phyloP scores from a whole-genome alignment of 225 moss, liverwort and hornwort species.

The Rhytidiadelphus loreus region DNA sequence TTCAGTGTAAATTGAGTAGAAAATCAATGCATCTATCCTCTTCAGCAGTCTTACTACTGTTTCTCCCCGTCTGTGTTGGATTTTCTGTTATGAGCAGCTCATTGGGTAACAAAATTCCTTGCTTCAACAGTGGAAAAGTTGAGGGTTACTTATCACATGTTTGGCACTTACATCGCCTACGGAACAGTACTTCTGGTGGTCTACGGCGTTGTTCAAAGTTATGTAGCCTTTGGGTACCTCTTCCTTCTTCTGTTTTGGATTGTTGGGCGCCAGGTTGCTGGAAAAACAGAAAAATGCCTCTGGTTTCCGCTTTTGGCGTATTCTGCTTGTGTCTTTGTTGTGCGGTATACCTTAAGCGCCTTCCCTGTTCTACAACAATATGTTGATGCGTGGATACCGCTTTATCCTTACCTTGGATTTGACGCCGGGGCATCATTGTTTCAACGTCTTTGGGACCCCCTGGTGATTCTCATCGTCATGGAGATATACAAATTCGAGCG shows the following conservation, averaged over 20 bases:
- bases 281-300: constrained; percentile 44
- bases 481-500: constrained; percentile 89
- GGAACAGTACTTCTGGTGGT: constrained; percentile 83
- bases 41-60: neutral
- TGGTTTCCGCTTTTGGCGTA: constrained; percentile 88
- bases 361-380: constrained; percentile 63
- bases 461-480: constrained; percentile 79
- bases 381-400: constrained; percentile 41
- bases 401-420: constrained; percentile 74
- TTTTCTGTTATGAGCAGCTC: constrained; percentile 34
- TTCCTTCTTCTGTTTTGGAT: constrained; percentile 87
- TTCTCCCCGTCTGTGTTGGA: neutral
- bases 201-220: constrained; percentile 64
- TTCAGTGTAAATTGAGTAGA: neutral
- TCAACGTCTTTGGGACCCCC: constrained; percentile 80
- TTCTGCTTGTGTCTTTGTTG: constrained; percentile 58
- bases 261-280: constrained; percentile 70
- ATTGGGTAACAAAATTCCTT: constrained; percentile 82
- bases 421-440: constrained; percentile 58
- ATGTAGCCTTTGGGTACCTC: constrained; percentile 74
- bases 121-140: constrained; percentile 61
- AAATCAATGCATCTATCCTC: neutral
- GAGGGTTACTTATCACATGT: constrained; percentile 73
- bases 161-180: constrained; percentile 87
- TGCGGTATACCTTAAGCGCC: constrained; percentile 63